A percentile compares a stretch with the other conserved stretches of the same genome.
Conservation (phyloP, 371 early-diverging fungal species). For the Syncephalastrum racemosum region DNA sequence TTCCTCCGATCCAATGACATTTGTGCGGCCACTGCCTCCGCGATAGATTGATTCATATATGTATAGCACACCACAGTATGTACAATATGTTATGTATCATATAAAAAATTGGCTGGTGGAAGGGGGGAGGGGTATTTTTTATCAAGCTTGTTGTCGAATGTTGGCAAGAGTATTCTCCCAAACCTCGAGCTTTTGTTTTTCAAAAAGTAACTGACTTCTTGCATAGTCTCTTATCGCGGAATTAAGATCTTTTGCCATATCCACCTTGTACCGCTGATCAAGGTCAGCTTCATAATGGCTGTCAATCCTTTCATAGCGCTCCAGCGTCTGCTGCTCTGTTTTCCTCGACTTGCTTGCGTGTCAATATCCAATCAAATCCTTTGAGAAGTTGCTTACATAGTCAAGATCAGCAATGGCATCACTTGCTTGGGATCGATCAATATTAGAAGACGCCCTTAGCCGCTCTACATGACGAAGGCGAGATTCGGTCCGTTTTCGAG, state of each 20-base stretch:
- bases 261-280: slow-evolving; percentile 27
- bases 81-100: too few relatives aligned
- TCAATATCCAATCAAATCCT: background rate
- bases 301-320: slow-evolving; percentile 36
- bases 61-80: too few relatives aligned
- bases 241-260: slow-evolving; percentile 26
- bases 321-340: slow-evolving; percentile 22
- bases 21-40: too few relatives aligned
- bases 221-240: slow-evolving; percentile 33
- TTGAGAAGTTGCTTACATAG: slow-evolving; percentile 16
- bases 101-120: too few relatives aligned
- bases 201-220: slow-evolving; percentile 36
- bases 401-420: slow-evolving; percentile 42
- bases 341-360: slow-evolving; percentile 24
- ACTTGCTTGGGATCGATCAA: slow-evolving; percentile 36
- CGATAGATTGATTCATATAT: too few relatives aligned
- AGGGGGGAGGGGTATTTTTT: too few relatives aligned
- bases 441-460: slow-evolving; percentile 39
- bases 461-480: slow-evolving; percentile 35
- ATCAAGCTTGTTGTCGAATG: too few relatives aligned
- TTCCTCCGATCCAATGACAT: too few relatives aligned
- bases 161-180: slow-evolving; percentile 18
- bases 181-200: slow-evolving; percentile 32
- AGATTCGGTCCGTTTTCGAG: slow-evolving; percentile 34
- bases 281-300: slow-evolving; percentile 31